Conservation (phyloP, 2,329 filamentous ascomycete species). For the Alternaria gaisen region DNA sequence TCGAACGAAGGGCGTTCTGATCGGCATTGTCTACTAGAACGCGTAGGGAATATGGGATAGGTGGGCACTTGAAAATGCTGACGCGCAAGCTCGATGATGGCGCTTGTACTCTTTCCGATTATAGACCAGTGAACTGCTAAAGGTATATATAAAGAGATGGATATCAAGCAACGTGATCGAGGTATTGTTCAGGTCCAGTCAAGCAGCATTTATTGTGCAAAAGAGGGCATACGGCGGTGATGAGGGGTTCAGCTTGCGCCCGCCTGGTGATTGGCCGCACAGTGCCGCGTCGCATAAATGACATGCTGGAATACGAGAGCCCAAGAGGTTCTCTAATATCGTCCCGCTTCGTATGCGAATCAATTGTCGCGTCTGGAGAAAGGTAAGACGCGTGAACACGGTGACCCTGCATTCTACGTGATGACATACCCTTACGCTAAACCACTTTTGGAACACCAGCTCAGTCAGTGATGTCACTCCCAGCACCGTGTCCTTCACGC, state of each 20-base stretch:
- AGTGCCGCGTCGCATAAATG: neutral
- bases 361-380: neutral
- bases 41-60: neutral
- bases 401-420: neutral
- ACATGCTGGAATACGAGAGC: neutral
- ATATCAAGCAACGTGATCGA: neutral
- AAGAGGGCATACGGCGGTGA: neutral
- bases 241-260: neutral
- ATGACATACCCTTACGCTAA: neutral
- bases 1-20: conserved; percentile 27
- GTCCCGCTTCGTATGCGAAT: neutral
- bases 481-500: neutral
- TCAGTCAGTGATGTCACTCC: neutral
- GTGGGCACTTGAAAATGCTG: neutral
- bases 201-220: neutral
- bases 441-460: neutral
- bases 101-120: neutral
- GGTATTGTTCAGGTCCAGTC: neutral
- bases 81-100: neutral
- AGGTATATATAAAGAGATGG: neutral
- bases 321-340: neutral
- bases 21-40: conserved; percentile 1
- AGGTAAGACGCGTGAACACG: neutral
- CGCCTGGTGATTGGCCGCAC: neutral
- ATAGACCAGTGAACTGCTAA: neutral